phyloP scores from a whole-genome alignment of 176 grass and related monocot species.

The Triticum timopheevii region DNA sequence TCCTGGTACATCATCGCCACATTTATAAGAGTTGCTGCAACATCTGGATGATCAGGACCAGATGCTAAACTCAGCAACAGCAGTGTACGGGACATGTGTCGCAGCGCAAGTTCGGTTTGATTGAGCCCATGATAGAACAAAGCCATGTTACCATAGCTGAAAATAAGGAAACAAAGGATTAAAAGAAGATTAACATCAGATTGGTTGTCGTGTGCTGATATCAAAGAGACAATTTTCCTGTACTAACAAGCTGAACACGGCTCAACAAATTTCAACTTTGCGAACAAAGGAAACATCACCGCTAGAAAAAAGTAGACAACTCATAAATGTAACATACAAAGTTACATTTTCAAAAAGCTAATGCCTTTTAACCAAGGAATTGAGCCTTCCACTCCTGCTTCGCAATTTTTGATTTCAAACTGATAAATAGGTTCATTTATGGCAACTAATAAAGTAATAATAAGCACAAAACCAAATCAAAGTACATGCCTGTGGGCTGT shows the following conservation, averaged over 20 bases:
- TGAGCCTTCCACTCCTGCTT: not conserved
- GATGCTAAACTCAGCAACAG: conserved; percentile 81
- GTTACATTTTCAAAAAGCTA: not conserved
- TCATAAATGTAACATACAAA: not conserved
- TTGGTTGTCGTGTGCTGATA: not conserved
- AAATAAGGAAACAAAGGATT: conserved; percentile 32
- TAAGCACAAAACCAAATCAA: not conserved
- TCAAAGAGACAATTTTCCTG: not conserved
- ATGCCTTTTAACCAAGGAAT: not conserved
- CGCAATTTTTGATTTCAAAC: not conserved
- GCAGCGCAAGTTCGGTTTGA: conserved; percentile 83
- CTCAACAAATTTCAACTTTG: not conserved
- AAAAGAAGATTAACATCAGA: not conserved
- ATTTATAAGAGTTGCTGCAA: conserved; percentile 92
- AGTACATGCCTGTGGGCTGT: conserved; percentile 83
- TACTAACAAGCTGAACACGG: not conserved
- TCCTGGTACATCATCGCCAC: conserved; percentile 99
- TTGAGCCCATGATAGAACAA: conserved; percentile 96
- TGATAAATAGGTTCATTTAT: not conserved
- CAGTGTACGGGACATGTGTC: conserved; percentile 87
- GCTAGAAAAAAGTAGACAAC: not conserved
- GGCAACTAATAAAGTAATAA: not conserved
- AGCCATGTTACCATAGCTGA: conserved; percentile 99
- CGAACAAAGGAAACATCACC: not conserved
- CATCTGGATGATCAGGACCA: conserved; percentile 87